Percentiles rank a stretch among this genome's conserved stretches.
Conservation (phyloP, 768 basidiomycete species). For the Flagelloscypha sp. region DNA sequence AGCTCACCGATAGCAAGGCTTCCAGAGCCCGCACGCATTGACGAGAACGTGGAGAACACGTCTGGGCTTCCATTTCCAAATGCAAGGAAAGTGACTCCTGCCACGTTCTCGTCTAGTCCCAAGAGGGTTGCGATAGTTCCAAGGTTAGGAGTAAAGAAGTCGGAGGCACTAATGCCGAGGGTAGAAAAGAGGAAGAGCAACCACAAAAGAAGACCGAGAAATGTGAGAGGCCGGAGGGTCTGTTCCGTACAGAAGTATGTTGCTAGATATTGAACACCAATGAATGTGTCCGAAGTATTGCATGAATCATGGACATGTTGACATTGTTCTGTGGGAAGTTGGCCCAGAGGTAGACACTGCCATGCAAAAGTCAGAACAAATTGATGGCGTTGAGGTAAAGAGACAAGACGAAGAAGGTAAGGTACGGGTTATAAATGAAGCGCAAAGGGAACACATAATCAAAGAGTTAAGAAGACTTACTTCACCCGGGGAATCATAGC, state of each 20-base stretch:
- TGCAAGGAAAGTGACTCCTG: slow-evolving; percentile 94
- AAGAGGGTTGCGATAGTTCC: slow-evolving; percentile 81
- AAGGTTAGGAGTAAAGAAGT: slow-evolving; percentile 97
- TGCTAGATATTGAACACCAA: slow-evolving; percentile 61
- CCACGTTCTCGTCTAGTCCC: slow-evolving; percentile 85
- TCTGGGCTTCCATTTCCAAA: slow-evolving; percentile 98
- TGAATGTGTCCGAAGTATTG: slow-evolving; percentile 50
- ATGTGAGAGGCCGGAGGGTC: slow-evolving; percentile 48
- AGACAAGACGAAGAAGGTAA: too few species aligned
- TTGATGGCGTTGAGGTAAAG: too few species aligned
- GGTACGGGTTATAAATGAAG: too few species aligned
- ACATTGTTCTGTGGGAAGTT: slow-evolving; percentile 54
- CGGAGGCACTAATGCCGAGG: slow-evolving; percentile 89
- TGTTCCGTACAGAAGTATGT: slow-evolving; percentile 62
- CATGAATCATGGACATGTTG: slow-evolving; percentile 53
- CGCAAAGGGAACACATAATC: too few species aligned
- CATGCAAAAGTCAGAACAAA: too few species aligned
- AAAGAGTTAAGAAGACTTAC: too few species aligned
- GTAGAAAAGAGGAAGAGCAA: slow-evolving; percentile 91
- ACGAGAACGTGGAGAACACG: slow-evolving; percentile 91
- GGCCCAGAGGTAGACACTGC: slow-evolving; percentile 60
- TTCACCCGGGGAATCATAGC: too few species aligned
- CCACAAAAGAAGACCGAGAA: slow-evolving; percentile 65
- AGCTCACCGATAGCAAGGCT: slow-evolving; percentile 91
- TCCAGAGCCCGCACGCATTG: slow-evolving; percentile 79